phyloP scores from a whole-genome alignment of 140 eudicot genomes.

The Bidens hawaiensis region DNA sequence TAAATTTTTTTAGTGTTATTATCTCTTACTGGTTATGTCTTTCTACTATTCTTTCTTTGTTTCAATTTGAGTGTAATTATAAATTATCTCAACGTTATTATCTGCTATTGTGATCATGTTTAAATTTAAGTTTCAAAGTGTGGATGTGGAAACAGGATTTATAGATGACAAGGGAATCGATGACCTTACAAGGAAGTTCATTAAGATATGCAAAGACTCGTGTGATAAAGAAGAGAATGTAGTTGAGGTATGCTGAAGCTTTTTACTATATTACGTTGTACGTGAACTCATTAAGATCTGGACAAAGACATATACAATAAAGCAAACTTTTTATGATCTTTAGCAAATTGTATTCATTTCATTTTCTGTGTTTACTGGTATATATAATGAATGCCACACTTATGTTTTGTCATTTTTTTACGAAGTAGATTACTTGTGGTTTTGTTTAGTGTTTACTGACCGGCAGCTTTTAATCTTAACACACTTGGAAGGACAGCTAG shows the following conservation, averaged over 20 bases:
- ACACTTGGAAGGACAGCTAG: background rate
- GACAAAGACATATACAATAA: background rate
- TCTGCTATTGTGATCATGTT: too few relatives aligned
- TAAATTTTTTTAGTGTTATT: background rate
- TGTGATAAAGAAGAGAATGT: constrained; percentile 32
- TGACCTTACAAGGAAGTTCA: constrained; percentile 38
- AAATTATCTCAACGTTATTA: too few relatives aligned
- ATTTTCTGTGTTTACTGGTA: background rate
- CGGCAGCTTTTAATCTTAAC: background rate
- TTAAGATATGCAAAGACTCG: constrained; percentile 59
- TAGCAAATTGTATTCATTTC: too few relatives aligned
- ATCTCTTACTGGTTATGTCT: background rate
- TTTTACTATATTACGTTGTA: background rate
- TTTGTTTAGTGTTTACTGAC: too few relatives aligned
- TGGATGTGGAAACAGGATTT: background rate
- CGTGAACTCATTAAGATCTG: background rate
- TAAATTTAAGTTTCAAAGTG: background rate
- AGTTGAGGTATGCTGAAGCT: constrained; percentile 38
- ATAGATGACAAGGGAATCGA: constrained; percentile 13
- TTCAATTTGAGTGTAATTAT: too few relatives aligned
- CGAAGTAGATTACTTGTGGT: background rate
- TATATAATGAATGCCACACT: too few relatives aligned
- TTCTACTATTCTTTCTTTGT: background rate
- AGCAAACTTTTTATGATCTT: background rate
- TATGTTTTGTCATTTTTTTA: background rate